Conservation (phyloP, 371 early-diverging fungal species). For the Mortierella sp. region DNA sequence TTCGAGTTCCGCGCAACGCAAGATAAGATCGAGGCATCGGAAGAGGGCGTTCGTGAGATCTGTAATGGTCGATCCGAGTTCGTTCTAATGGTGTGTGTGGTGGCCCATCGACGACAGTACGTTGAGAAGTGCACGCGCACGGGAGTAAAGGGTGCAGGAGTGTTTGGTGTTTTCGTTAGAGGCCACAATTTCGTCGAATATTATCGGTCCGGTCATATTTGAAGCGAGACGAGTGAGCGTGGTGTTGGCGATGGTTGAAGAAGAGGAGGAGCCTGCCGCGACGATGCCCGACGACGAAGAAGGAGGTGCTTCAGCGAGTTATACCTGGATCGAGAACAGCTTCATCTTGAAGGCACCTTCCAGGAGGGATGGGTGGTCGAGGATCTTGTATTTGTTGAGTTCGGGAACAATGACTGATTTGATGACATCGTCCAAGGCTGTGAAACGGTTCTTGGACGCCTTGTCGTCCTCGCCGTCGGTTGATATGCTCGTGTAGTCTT, state of each 20-base stretch:
- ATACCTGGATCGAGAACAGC: slow-evolving; percentile 46
- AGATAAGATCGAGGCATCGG: slow-evolving; percentile 36
- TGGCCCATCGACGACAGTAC: slow-evolving; percentile 1
- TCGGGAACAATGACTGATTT: slow-evolving; percentile 16
- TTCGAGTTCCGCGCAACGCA: slow-evolving; percentile 47
- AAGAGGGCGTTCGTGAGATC: slow-evolving; percentile 43
- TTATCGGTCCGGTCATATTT: slow-evolving; percentile 1
- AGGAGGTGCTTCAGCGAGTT: neutral
- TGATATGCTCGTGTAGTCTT: neutral
- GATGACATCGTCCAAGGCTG: slow-evolving; percentile 31
- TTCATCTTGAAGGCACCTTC: slow-evolving; percentile 52
- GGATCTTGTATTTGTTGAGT: slow-evolving; percentile 21
- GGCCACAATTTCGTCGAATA: neutral
- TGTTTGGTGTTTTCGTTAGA: slow-evolving; percentile 10
- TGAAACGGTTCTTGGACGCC: slow-evolving; percentile 18
- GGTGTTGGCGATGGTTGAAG: neutral
- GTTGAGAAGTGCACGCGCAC: neutral
- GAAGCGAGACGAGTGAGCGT: neutral
- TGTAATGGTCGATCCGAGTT: slow-evolving; percentile 24
- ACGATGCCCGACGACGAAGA: neutral
- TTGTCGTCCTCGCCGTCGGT: neutral
- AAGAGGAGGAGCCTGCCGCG: slow-evolving; percentile 1
- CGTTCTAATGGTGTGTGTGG: slow-evolving; percentile 27
- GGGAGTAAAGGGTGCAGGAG: slow-evolving; percentile 10
- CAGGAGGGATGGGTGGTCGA: slow-evolving; percentile 29